Base-by-base conservation (phyloP, 768 basidiomycete genomes). In the Pisolithus marmoratus region DNA sequence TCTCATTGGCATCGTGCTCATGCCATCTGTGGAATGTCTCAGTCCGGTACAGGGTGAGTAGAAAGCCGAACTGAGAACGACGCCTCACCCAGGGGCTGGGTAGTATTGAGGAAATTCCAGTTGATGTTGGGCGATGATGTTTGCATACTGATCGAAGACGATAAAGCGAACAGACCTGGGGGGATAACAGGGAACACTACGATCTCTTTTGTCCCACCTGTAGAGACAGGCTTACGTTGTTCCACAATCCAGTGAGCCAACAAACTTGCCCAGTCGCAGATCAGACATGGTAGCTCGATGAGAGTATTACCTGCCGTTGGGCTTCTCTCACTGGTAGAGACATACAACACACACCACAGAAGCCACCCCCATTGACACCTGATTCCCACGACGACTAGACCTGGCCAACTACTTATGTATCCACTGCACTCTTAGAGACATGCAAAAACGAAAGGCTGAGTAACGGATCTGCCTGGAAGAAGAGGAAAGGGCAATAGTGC, bases 81-180 rank as follows among this genome's bases (percentile, higher is more conserved):
- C 22, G 34, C 58, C 77, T 58, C 52, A 86, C 84, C 91, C 90
- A 3, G 94, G 90, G 63, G 90, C 76, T 4, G 89, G 89, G 61
- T 92, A 92, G 68, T 94, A 92, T 64, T 97, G 94, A 43, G 90
- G 83, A 65, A 97, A 97, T 69, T 98, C 95, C 12, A 84, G 74
- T 69, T 98, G 95, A 63, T 90, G 83, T 67, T 92, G 83, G 3
- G 88, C 87, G 52, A 97, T 72, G 60, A 96, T 89, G 62, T 93
- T 79, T 23, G 94, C 94, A 61, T 87, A 71, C 61, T 84, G 75
- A 74, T 96, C 85, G 63, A 96, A 95, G 52, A 96, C 71, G 60
- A 96, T 92, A 70, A 94, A 95, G 46, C 94, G 83, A 20, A 90
- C 87, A 14, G 92, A 94, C 11, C 92, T 94, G 43, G 15, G 22